Evolutionary conservation across 73 alveolate genomes (phyloP), one percentile per base, ranked within the genome.

Genomic region (Paramecium tetraurelia): DNA sequence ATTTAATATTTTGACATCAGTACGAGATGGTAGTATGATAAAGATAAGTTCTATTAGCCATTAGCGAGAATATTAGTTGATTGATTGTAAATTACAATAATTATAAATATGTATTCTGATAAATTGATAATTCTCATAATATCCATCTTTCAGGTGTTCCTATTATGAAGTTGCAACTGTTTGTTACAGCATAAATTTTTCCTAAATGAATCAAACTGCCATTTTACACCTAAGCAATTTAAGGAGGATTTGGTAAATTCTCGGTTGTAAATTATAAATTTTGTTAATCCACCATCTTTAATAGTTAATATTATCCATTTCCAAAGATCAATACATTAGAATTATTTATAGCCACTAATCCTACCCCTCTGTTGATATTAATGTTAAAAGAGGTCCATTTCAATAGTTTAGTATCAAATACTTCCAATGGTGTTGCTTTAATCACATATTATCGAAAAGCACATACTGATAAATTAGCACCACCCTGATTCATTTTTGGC

Each of bases 401-500:
- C 20, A 48, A 80, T 10, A 41, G 12, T 80, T 46, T 80, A 11
- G 90, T 44, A 80, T 80, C 90, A 48, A 80, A 80, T 44, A 80
- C 14, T 48, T 80, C 90, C 7, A 80, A 27, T 20, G 90, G 90
- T 44, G 90, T 5, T 40, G 50, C 53, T 80, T 80, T 80, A 80
- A 80, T 24, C 2, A 80, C 38, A 80, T 43, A 80, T 24, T 80
- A 27, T 46, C 90, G 1, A 80, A 80, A 80, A 16, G 90, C 9
- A 22, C 90, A 80, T 20, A 80, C 77, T 24, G 76, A 44, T 31
- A 80, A 46, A 41, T 46, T 46, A 24, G 48, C 27, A 44, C 90
- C 90, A 43, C 90, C 90, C 7, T 43, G 21, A 38, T 44, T 21
- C 90, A 80, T 80, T 48, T 43, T 80, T 11, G 90, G 90, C 46